phyloP scores from a whole-genome alignment of 164 flowering plant species.

The Stephania japonica region DNA sequence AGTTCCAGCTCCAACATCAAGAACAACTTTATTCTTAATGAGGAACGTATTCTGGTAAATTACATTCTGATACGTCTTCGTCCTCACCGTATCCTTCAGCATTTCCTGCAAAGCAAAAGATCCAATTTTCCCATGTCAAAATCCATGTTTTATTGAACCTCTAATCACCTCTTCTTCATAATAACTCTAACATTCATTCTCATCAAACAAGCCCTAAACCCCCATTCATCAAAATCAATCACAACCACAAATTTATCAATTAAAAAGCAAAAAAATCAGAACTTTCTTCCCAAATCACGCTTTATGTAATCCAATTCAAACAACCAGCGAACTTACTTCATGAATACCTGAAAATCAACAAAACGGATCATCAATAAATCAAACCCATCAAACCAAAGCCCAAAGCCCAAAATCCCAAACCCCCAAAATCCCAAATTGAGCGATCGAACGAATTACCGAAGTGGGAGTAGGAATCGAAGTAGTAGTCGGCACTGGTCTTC shows the following conservation, averaged over 20 bases:
- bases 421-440: not conserved
- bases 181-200: not conserved
- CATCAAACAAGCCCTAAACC: not conserved
- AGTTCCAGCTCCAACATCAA: constrained; percentile 99
- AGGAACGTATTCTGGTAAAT: constrained; percentile 82
- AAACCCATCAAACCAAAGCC: not conserved
- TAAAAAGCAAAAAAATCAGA: not conserved
- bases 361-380: not conserved
- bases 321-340: constrained; percentile 71
- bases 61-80: constrained; percentile 96
- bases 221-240: not conserved
- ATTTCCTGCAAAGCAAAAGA: constrained; percentile 64
- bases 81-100: constrained; percentile 92
- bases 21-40: constrained; percentile 79
- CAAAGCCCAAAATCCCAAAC: not conserved
- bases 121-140: not conserved
- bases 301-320: not conserved
- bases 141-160: not conserved
- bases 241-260: not conserved
- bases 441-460: constrained; percentile 45
- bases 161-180: not conserved
- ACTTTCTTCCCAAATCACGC: not conserved
- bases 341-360: constrained; percentile 70
- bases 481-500: constrained; percentile 94
- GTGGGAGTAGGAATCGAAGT: constrained; percentile 99